Percentiles rank a stretch among this genome's conserved stretches.
Evolutionary conservation across 371 early-diverging fungal genomes (phyloP).

Genomic region (Basidiobolus meristosporus): DNA sequence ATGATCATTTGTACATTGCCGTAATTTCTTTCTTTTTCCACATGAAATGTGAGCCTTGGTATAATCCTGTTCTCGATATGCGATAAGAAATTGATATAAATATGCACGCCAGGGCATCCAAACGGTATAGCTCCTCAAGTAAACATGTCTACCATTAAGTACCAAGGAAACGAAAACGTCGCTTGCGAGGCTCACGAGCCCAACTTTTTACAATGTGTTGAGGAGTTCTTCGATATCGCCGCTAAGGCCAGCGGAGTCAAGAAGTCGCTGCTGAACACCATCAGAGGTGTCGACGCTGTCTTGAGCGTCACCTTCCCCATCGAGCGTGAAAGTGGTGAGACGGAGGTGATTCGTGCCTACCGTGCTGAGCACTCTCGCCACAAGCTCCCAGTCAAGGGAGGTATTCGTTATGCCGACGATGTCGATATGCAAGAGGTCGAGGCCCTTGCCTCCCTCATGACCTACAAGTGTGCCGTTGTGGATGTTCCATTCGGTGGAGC

Average conservation of each 20-base stretch:
- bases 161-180: no score
- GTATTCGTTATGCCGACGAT: constrained; percentile 4
- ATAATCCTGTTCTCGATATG: no score
- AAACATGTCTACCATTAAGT: no score
- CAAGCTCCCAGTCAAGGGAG: constrained; percentile 55
- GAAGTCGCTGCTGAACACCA: constrained; percentile 44
- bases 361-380: constrained; percentile 84
- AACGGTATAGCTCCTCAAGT: no score
- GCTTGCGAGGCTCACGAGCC: constrained; percentile 36
- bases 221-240: constrained; percentile 55
- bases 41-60: no score
- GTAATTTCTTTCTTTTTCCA: no score
- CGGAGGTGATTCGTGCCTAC: constrained; percentile 59
- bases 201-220: constrained; percentile 59
- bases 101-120: no score
- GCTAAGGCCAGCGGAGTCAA: constrained; percentile 50
- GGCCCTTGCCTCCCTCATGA: constrained; percentile 63
- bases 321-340: constrained; percentile 41
- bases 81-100: no score
- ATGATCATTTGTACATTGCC: no score
- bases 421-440: constrained; percentile 56
- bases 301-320: constrained; percentile 74
- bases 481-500: constrained; percentile 43
- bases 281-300: constrained; percentile 60
- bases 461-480: constrained; percentile 82